A percentile compares a stretch with the other conserved stretches of the same genome.
phyloP scores from a whole-genome alignment of 2,329 filamentous ascomycete genomes.

The Fusarium nelsonii region DNA sequence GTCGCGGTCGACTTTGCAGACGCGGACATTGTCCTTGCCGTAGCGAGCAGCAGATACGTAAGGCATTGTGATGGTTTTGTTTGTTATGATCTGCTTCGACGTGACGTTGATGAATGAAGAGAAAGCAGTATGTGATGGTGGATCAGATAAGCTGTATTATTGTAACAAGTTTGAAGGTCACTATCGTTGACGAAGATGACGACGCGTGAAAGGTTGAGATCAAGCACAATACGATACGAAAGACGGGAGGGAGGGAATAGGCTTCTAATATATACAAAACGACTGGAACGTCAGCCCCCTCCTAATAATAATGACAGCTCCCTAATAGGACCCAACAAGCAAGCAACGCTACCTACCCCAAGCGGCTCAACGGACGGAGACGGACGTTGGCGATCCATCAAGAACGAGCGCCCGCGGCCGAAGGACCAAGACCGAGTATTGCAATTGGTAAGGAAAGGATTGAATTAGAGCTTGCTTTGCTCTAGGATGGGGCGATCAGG shows the following conservation, averaged over 20 bases:
- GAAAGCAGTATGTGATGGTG: conserved; percentile 12
- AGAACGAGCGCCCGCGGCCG: conserved; percentile 42
- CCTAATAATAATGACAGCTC: conserved; percentile 25
- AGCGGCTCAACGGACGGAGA: conserved; percentile 37
- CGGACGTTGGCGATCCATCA: conserved; percentile 47
- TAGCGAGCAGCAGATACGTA: conserved; percentile 76
- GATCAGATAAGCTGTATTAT: conserved; percentile 15
- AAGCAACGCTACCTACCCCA: conserved; percentile 16
- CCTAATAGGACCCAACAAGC: conserved; percentile 3
- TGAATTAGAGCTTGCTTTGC: conserved; percentile 34
- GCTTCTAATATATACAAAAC: conserved; percentile 41
- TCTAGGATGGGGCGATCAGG: conserved; percentile 46
- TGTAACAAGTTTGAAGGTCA: conserved; percentile 11
- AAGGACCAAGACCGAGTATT: conserved; percentile 15
- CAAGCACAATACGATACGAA: neutral
- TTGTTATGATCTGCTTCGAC: conserved; percentile 1
- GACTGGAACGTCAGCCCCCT: conserved; percentile 38
- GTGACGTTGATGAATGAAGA: conserved; percentile 5
- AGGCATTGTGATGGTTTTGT: conserved; percentile 59
- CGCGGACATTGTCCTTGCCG: conserved; percentile 97
- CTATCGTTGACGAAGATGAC: neutral
- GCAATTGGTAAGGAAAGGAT: conserved; percentile 25
- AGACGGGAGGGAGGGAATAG: conserved; percentile 14
- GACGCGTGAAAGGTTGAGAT: conserved; percentile 4
- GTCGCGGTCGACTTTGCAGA: conserved; percentile 93